Conservation (phyloP, 1,284 basidiomycete species). For the Heterobasidion irregulare region DNA sequence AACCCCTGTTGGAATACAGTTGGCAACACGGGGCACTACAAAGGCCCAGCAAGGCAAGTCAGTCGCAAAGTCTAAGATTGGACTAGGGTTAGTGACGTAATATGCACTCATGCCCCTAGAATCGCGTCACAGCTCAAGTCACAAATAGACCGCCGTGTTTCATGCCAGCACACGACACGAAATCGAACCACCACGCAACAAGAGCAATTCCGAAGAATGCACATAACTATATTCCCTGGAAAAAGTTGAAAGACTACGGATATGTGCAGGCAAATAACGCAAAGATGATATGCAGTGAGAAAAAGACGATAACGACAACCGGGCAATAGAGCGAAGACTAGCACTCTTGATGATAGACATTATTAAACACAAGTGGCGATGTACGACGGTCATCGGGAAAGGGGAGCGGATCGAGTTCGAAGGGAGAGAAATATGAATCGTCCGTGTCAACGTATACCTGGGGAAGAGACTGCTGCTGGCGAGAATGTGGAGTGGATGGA, state of each 20-base stretch:
- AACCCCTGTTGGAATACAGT: too few species aligned
- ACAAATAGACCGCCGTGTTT: too few species aligned
- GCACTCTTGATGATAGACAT: slow-evolving; percentile 48
- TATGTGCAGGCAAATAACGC: not conserved
- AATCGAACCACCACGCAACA: not conserved
- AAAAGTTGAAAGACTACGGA: slow-evolving; percentile 10
- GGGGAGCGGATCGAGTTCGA: slow-evolving; percentile 60
- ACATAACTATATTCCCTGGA: slow-evolving; percentile 1
- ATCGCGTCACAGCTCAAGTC: too few species aligned
- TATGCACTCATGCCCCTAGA: too few species aligned
- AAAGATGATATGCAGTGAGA: not conserved
- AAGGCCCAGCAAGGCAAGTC: too few species aligned
- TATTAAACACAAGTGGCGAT: slow-evolving; percentile 28
- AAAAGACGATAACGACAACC: slow-evolving; percentile 6
- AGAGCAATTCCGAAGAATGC: too few species aligned
- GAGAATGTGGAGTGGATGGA: slow-evolving; percentile 24
- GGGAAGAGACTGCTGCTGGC: slow-evolving; percentile 21
- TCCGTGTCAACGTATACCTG: slow-evolving; percentile 56
- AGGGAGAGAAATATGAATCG: slow-evolving; percentile 50
- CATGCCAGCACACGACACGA: too few species aligned
- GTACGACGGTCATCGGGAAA: slow-evolving; percentile 45
- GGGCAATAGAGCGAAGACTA: slow-evolving; percentile 27
- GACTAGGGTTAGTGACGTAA: too few species aligned
- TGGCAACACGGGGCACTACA: too few species aligned
- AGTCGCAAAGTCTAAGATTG: too few species aligned